Conservation (phyloP, 2,329 filamentous ascomycete species). For the Fusarium anguioides region DNA sequence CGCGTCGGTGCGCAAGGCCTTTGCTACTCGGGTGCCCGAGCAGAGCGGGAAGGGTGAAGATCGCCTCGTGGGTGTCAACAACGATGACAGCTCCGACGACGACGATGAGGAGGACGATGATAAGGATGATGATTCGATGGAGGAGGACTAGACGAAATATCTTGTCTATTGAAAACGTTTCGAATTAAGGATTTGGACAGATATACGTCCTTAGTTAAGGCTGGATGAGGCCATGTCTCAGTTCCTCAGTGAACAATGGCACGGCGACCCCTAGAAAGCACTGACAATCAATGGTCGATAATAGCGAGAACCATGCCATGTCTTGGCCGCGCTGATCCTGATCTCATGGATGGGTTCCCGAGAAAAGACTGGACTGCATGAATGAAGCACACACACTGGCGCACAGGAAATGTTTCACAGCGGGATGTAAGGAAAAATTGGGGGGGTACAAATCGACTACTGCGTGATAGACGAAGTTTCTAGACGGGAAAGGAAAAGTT, state of each 20-base stretch:
- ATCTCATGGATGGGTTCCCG: not conserved
- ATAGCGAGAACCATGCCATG: conserved; percentile 17
- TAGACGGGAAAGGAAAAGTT: conserved; percentile 37
- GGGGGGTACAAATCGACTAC: conserved; percentile 16
- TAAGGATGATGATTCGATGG: conserved; percentile 66
- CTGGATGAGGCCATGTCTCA: conserved; percentile 26
- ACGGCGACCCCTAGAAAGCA: conserved; percentile 14
- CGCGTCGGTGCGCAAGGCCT: conserved; percentile 82
- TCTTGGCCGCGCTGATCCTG: conserved; percentile 15
- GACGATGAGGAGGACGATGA: conserved; percentile 66
- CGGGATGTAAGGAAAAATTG: conserved; percentile 17
- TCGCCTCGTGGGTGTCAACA: conserved; percentile 79
- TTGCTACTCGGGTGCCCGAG: conserved; percentile 74
- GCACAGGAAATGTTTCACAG: conserved; percentile 35
- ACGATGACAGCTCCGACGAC: conserved; percentile 74
- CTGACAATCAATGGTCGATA: conserved; percentile 19
- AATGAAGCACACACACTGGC: conserved; percentile 31
- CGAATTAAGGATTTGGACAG: conserved; percentile 10
- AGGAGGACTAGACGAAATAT: conserved; percentile 60
- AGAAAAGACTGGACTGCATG: conserved; percentile 24
- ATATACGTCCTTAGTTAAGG: conserved; percentile 10
- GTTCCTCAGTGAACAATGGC: conserved; percentile 1
- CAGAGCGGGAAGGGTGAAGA: conserved; percentile 74
- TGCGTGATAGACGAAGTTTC: conserved; percentile 25
- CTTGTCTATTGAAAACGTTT: conserved; percentile 10